A percentile compares a stretch with the other conserved stretches of the same genome.
Evolutionary conservation across 768 basidiomycete genomes (phyloP).

Genomic region (Mycena alexandri): DNA sequence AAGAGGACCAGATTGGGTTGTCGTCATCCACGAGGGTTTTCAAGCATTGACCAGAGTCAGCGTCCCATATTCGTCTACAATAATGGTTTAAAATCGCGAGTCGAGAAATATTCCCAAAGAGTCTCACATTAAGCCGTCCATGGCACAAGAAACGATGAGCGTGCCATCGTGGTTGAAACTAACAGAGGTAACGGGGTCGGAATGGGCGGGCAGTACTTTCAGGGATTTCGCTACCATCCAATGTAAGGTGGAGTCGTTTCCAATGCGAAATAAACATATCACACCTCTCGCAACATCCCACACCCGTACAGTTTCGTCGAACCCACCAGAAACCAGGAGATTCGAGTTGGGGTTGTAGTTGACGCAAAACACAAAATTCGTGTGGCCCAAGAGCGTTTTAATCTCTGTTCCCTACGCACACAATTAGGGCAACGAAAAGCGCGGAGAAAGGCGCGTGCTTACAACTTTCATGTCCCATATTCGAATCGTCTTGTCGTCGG

Average conservation of each 20-base stretch:
- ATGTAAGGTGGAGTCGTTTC: slow-evolving; percentile 4
- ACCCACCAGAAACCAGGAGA: slow-evolving; percentile 92
- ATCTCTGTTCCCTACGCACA: slow-evolving; percentile 64
- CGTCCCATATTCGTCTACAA: slow-evolving; percentile 96
- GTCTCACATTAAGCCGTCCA: slow-evolving; percentile 95
- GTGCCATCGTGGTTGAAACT: slow-evolving; percentile 96
- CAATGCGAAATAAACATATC: slow-evolving; percentile 16
- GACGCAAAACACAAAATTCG: slow-evolving; percentile 94
- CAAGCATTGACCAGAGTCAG: slow-evolving; percentile 95
- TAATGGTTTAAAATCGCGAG: slow-evolving; percentile 6
- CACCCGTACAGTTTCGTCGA: slow-evolving; percentile 95
- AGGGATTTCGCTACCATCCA: slow-evolving; percentile 77
- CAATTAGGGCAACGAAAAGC: slow-evolving; percentile 28
- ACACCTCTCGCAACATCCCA: slow-evolving; percentile 95
- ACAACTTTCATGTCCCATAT: slow-evolving; percentile 87
- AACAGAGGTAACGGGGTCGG: slow-evolving; percentile 96
- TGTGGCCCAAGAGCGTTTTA: slow-evolving; percentile 85
- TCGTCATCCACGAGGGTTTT: slow-evolving; percentile 98
- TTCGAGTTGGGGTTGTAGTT: slow-evolving; percentile 93
- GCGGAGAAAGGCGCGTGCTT: slow-evolving; percentile 23
- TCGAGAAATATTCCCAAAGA: slow-evolving; percentile 22
- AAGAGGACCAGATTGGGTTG: slow-evolving; percentile 86
- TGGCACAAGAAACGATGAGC: slow-evolving; percentile 92
- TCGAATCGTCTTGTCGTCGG: slow-evolving; percentile 91
- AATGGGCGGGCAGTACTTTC: slow-evolving; percentile 93